Percentiles rank a stretch among this genome's conserved stretches.
Evolutionary conservation across 768 basidiomycete species (phyloP).

Genomic region (Trametes cingulata): DNA sequence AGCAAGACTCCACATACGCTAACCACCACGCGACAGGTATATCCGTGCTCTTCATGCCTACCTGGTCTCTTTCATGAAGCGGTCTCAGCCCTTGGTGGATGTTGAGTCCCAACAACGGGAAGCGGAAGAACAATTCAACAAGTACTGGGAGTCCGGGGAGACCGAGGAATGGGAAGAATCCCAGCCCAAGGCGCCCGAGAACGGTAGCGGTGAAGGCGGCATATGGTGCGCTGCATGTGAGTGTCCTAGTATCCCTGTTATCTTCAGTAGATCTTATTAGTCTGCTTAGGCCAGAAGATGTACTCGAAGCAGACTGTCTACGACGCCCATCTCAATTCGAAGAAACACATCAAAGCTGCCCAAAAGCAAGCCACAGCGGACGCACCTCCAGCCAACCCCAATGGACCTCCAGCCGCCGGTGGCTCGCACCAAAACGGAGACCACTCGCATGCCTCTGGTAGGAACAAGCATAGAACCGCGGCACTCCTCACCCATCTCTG

Average conservation of each 20-base stretch:
- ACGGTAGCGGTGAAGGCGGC: conserved; percentile 56
- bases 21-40: conserved; percentile 56
- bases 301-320: conserved; percentile 99
- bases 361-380: conserved; percentile 59
- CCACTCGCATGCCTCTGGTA: conserved; percentile 36
- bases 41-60: conserved; percentile 81
- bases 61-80: conserved; percentile 81
- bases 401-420: conserved; percentile 60
- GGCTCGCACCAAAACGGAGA: conserved; percentile 36
- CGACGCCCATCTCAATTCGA: conserved; percentile 92
- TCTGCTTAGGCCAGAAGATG: conserved; percentile 76
- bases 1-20: neutral
- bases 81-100: conserved; percentile 82
- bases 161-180: conserved; percentile 73
- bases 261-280: conserved; percentile 5
- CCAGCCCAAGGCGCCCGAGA: conserved; percentile 38
- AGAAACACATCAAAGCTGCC: conserved; percentile 93
- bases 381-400: conserved; percentile 55
- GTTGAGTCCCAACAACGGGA: conserved; percentile 65
- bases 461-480: conserved; percentile 57
- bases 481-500: conserved; percentile 74
- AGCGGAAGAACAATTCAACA: conserved; percentile 69
- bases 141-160: conserved; percentile 77
- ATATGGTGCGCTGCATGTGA: conserved; percentile 95
- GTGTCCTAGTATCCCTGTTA: conserved; percentile 34